A percentile compares a stretch with the other conserved stretches of the same genome.
Conservation (phyloP, 495 filamentous ascomycete genomes). For the Tricharina praecox region DNA sequence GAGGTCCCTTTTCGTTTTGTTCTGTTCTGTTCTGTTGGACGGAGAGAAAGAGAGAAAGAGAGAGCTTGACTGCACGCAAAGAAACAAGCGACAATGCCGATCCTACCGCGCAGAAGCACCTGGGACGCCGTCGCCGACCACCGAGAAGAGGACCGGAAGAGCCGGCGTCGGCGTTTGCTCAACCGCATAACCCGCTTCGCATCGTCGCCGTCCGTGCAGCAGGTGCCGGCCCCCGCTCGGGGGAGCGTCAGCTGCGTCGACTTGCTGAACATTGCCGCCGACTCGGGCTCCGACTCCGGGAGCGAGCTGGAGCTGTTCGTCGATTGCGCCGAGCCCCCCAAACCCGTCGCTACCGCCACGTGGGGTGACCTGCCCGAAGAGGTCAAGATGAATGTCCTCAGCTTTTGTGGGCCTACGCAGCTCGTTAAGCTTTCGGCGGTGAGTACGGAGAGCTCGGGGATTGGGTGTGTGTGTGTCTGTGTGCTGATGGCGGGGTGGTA, state of each 20-base stretch:
- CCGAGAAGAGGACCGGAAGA: background rate
- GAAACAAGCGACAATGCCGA: too few relatives aligned
- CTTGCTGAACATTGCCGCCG: slow-evolving; percentile 31
- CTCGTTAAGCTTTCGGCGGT: slow-evolving; percentile 57
- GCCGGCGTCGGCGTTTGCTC: slow-evolving; percentile 49
- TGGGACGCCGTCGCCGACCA: background rate
- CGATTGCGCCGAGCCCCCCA: slow-evolving; percentile 5
- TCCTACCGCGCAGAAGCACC: slow-evolving; percentile 6
- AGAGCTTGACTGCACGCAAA: too few relatives aligned
- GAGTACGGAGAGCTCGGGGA: slow-evolving; percentile 4
- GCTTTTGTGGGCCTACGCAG: slow-evolving; percentile 60
- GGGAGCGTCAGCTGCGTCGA: slow-evolving; percentile 73
- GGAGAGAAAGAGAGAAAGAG: too few relatives aligned
- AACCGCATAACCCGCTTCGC: slow-evolving; percentile 74
- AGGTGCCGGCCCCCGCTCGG: slow-evolving; percentile 34
- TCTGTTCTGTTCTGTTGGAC: too few relatives aligned
- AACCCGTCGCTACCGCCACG: too few relatives aligned
- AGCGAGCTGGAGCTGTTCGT: slow-evolving; percentile 5
- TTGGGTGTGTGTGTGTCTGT: background rate
- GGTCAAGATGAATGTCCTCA: slow-evolving; percentile 60
- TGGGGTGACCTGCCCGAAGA: slow-evolving; percentile 33
- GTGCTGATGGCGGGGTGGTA: too few relatives aligned
- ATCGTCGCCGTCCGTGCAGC: slow-evolving; percentile 56
- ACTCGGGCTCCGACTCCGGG: background rate
- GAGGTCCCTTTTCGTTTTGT: too few relatives aligned